Conservation (phyloP, 2,329 filamentous ascomycete species). For the Pseudocercospora vitis region DNA sequence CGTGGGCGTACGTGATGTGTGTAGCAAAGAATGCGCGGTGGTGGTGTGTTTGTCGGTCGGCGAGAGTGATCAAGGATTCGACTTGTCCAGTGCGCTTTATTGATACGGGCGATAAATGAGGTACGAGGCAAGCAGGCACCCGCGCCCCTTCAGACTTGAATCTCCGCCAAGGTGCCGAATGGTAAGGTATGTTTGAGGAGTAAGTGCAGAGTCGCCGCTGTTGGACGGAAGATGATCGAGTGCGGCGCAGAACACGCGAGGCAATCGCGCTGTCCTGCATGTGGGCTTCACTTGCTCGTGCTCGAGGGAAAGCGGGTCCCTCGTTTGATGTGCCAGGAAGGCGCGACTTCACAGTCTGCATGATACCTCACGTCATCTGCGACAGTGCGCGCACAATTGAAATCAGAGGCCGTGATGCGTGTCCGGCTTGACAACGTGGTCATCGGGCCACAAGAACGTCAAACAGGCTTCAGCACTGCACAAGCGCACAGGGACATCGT, state of each 20-base stretch:
- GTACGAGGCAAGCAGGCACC: not conserved
- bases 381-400: not conserved
- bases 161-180: constrained; percentile 1
- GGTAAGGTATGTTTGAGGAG: not conserved
- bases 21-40: not conserved
- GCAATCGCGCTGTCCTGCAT: not conserved
- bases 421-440: not conserved
- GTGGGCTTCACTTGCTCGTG: constrained; percentile 7
- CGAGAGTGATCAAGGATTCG: not conserved
- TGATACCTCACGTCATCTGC: not conserved
- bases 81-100: constrained; percentile 1
- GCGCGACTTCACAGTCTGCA: not conserved
- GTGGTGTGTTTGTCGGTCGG: constrained; percentile 5
- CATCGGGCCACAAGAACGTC: not conserved
- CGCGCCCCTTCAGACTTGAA: not conserved
- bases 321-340: too few relatives aligned
- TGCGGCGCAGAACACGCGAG: not conserved
- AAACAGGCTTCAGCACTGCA: not conserved
- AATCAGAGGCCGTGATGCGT: not conserved
- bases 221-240: not conserved
- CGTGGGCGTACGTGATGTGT: constrained; percentile 2
- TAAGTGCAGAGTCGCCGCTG: not conserved
- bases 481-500: not conserved
- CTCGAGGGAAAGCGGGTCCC: not conserved
- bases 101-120: not conserved